Evolutionary conservation across 2,329 filamentous ascomycete genomes (phyloP).

Genomic region (Fusarium setosum): DNA sequence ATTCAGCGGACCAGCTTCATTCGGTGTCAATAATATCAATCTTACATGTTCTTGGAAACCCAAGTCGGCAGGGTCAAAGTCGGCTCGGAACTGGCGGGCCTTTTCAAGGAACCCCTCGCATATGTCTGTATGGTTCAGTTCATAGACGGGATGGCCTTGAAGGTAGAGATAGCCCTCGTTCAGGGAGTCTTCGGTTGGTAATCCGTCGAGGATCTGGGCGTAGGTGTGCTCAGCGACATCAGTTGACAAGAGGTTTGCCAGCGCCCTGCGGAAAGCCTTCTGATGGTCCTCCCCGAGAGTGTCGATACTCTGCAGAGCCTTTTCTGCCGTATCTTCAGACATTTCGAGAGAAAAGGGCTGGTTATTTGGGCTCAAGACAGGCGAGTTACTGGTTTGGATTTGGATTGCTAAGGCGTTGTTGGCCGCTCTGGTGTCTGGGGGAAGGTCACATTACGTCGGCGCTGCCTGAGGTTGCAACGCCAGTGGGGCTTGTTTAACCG

Average conservation of each 20-base stretch:
- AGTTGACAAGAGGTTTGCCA: background rate
- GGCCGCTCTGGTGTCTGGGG: too few relatives aligned
- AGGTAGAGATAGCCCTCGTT: background rate
- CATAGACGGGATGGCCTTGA: background rate
- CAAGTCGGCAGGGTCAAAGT: background rate
- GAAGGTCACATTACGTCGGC: too few relatives aligned
- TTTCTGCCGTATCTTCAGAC: background rate
- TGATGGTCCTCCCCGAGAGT: background rate
- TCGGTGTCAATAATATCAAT: background rate
- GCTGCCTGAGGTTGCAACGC: too few relatives aligned
- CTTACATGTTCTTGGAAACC: background rate
- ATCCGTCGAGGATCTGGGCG: slow-evolving; percentile 19
- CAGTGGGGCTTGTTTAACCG: too few relatives aligned
- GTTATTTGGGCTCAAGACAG: too few relatives aligned
- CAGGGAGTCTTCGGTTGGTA: background rate
- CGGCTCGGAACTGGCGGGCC: background rate
- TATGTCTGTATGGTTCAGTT: background rate
- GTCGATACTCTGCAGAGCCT: background rate
- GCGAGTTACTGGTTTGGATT: too few relatives aligned
- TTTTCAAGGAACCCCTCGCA: slow-evolving; percentile 5
- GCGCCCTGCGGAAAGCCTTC: background rate
- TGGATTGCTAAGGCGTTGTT: too few relatives aligned
- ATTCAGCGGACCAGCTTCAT: background rate
- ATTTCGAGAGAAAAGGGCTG: background rate
- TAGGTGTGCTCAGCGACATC: background rate